Evolutionary conservation across 768 basidiomycete genomes (phyloP), one percentile per base, ranked within the genome.

Genomic region (Termitomyces titanicus): DNA sequence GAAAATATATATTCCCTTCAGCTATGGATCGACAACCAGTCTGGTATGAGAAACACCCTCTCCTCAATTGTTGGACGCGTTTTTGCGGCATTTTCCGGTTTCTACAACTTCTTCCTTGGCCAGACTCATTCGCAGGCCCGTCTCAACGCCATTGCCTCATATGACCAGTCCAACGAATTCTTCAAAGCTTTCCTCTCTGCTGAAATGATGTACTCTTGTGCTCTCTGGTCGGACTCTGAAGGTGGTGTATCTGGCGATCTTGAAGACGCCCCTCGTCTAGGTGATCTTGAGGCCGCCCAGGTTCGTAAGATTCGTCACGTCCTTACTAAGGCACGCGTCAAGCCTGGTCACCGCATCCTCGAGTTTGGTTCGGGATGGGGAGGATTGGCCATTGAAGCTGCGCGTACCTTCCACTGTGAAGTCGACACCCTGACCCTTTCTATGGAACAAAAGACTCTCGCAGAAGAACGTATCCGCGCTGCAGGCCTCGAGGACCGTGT

Each of bases 151-250:
- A 86, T 86, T 53, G 88, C 91, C 4, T 92, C 91, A 68, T 96
- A 96, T 63, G 93, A 96, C 70, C 89, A 93, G 64, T 92, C 91
- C n/a, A 96, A 96, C 65, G 85, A 87, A 57, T 78, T 94, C 57
- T 95, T 94, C 76, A 84, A 89, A 77, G 82, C 88, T 43, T 89
- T 93, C 76, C 74, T 94, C 25, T 88, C 86, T 61, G 77, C 82
- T 53, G 93, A 94, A 69, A 95, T 96, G 94, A 95, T 92, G 83
- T 96, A 94, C 71, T 94, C 92, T 0, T 93, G 91, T 67, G 94
- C 83, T 1, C 79, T 95, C 51, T 96, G 90, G 86, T 75, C 74
- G 44, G 81, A 86, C 17, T 75, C 84, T 8, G 91, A 95, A 66
- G 86, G 84, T 56, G 93, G 92, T 48, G 79, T 93, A 51, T 79